Percentiles rank a stretch among this genome's conserved stretches.
These are phyloP conservation scores for Aspergillus neotritici DNA, from an alignment of 2,329 filamentous ascomycete species.

Conservation along the genomic window DNA sequence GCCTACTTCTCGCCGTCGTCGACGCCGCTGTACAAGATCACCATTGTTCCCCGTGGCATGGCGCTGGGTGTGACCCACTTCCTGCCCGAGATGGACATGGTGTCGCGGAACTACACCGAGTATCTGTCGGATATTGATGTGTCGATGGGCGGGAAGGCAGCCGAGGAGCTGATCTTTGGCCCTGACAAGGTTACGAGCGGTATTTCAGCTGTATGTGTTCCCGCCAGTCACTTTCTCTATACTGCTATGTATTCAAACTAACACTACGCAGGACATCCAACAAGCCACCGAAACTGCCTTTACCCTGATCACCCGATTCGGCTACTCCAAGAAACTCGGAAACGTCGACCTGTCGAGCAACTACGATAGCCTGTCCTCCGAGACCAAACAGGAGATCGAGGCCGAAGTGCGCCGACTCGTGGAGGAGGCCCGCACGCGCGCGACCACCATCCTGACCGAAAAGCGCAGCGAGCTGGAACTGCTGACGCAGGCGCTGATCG, in stretches of 20 bases:
- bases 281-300: constrained; percentile 77
- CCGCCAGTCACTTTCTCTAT: background rate
- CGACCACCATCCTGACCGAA: constrained; percentile 62
- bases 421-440: constrained; percentile 72
- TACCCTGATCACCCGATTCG: constrained; percentile 78
- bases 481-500: constrained; percentile 79
- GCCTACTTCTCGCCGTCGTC: constrained; percentile 73
- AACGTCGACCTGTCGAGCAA: constrained; percentile 82
- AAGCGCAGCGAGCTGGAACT: constrained; percentile 81
- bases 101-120: constrained; percentile 79
- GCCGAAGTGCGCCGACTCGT: constrained; percentile 78
- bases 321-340: constrained; percentile 82
- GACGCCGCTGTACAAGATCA: constrained; percentile 88
- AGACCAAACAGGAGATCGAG: constrained; percentile 84
- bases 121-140: constrained; percentile 76
- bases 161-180: constrained; percentile 84
- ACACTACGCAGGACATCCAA: constrained; percentile 63
- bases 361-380: constrained; percentile 74
- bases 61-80: constrained; percentile 81
- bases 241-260: constrained; percentile 6
- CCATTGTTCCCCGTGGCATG: constrained; percentile 85
- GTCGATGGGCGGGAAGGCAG: constrained; percentile 78
- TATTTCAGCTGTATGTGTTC: constrained; percentile 62
- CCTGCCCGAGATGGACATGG: constrained; percentile 87
- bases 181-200: constrained; percentile 87